Conservation (phyloP, 768 basidiomycete species). For the Baorangia bicolor region DNA sequence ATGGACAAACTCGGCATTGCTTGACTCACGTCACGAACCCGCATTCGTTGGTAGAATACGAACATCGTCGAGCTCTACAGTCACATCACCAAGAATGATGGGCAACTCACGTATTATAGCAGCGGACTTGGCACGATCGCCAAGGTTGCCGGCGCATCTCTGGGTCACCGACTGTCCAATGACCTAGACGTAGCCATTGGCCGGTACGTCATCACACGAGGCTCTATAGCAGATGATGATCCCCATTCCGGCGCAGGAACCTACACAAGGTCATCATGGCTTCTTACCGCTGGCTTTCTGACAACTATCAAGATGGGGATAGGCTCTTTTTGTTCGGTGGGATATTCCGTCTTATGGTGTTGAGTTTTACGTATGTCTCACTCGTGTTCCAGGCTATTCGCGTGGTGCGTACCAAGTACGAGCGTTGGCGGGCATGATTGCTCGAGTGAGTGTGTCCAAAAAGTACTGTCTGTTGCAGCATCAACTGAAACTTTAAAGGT, state of each 20-base stretch:
- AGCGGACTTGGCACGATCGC: conserved; percentile 41
- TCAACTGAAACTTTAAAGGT: conserved; percentile 28
- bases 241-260: conserved; percentile 28
- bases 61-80: conserved; percentile 42
- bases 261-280: conserved; percentile 34
- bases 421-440: conserved; percentile 44
- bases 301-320: conserved; percentile 39
- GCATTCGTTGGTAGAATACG: conserved; percentile 33
- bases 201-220: conserved; percentile 24
- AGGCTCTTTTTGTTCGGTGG: conserved; percentile 42
- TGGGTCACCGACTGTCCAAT: conserved; percentile 23
- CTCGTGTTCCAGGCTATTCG: conserved; percentile 38
- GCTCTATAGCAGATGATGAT: neutral
- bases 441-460: conserved; percentile 26
- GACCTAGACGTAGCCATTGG: conserved; percentile 38
- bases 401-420: conserved; percentile 50
- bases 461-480: no score
- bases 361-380: neutral
- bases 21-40: neutral
- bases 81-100: conserved; percentile 33
- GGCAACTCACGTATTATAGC: conserved; percentile 41
- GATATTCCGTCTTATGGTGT: neutral
- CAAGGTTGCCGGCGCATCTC: conserved; percentile 19
- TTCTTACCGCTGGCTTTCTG: conserved; percentile 43
- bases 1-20: neutral